Percentiles rank a stretch among this genome's conserved stretches.
Conservation (phyloP, 2,329 filamentous ascomycete genomes). For the Fusarium nisikadoi region DNA sequence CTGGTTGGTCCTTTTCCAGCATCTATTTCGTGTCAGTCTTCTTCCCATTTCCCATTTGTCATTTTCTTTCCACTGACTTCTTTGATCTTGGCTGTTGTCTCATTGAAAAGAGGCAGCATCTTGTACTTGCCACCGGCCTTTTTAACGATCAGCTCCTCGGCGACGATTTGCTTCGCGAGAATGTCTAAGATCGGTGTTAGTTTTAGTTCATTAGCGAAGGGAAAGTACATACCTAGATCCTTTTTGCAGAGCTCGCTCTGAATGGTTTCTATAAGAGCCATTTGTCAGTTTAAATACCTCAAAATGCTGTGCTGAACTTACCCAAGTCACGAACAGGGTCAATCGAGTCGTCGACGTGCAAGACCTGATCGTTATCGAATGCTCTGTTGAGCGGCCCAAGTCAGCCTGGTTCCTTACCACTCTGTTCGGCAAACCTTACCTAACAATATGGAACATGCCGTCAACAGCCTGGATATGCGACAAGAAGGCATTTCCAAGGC, state of each 20-base stretch:
- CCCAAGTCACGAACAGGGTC: slow-evolving; percentile 57
- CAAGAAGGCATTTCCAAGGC: slow-evolving; percentile 58
- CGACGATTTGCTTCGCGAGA: slow-evolving; percentile 51
- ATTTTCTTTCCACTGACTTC: slow-evolving; percentile 27
- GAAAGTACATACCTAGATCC: slow-evolving; percentile 44
- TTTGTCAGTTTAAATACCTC: neutral
- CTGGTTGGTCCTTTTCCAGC: slow-evolving; percentile 54
- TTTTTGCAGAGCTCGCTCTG: slow-evolving; percentile 51
- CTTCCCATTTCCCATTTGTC: fast-evolving
- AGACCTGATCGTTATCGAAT: slow-evolving; percentile 57
- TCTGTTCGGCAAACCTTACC: slow-evolving; percentile 36
- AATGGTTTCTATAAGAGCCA: slow-evolving; percentile 34
- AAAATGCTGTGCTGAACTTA: slow-evolving; percentile 37
- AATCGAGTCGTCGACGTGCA: slow-evolving; percentile 59
- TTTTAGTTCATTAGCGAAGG: fast-evolving
- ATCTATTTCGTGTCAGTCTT: slow-evolving; percentile 41
- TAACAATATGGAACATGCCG: slow-evolving; percentile 58
- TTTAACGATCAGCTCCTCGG: slow-evolving; percentile 53
- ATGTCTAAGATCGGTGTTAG: slow-evolving; percentile 47
- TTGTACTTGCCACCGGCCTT: slow-evolving; percentile 58
- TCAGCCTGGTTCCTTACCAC: neutral
- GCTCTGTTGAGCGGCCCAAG: slow-evolving; percentile 43
- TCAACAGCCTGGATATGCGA: slow-evolving; percentile 59
- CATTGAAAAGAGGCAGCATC: slow-evolving; percentile 57
- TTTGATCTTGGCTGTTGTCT: slow-evolving; percentile 55